These are phyloP conservation scores for Ceratocystis cacaofunesta DNA, from an alignment of 2,329 filamentous ascomycete species.

Conservation along the genomic window DNA sequence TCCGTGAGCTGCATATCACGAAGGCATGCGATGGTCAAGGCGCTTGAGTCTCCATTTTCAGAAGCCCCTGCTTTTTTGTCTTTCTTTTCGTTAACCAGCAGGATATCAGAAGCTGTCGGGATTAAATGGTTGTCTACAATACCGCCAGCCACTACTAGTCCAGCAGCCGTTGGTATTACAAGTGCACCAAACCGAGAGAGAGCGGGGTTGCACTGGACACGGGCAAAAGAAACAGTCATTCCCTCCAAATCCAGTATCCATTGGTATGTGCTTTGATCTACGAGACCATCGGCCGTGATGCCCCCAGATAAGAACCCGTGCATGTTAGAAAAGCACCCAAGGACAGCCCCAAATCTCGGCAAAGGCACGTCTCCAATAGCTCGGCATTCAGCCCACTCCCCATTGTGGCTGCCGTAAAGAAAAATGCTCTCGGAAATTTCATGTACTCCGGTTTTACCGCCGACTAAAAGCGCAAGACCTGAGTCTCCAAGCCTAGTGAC, in stretches of 20 bases:
- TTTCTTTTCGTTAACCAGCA: background rate
- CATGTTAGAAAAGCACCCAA: constrained; percentile 25
- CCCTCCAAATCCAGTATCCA: constrained; percentile 37
- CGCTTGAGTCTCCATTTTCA: background rate
- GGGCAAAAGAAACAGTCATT: background rate
- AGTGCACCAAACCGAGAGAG: constrained; percentile 10
- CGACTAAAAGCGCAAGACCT: constrained; percentile 41
- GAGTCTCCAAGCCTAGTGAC: constrained; percentile 38
- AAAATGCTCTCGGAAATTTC: constrained; percentile 37
- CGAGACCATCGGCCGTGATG: constrained; percentile 46
- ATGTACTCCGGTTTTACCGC: constrained; percentile 41
- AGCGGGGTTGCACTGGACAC: background rate
- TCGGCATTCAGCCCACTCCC: constrained; percentile 34
- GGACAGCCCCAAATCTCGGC: constrained; percentile 23
- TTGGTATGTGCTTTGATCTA: constrained; percentile 47
- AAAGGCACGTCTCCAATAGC: constrained; percentile 25
- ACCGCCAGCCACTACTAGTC: constrained; percentile 23
- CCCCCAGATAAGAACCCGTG: constrained; percentile 57
- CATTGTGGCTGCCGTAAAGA: constrained; percentile 31
- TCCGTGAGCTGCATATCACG: constrained; percentile 9
- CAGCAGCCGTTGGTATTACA: constrained; percentile 21
- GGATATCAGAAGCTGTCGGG: constrained; percentile 9
- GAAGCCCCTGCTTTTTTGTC: background rate
- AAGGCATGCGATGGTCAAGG: background rate
- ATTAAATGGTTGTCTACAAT: constrained; percentile 5